Evolutionary conservation across 1,284 basidiomycete species (phyloP), one percentile per base, ranked within the genome.

Genomic region (Boletus coffeatus): DNA sequence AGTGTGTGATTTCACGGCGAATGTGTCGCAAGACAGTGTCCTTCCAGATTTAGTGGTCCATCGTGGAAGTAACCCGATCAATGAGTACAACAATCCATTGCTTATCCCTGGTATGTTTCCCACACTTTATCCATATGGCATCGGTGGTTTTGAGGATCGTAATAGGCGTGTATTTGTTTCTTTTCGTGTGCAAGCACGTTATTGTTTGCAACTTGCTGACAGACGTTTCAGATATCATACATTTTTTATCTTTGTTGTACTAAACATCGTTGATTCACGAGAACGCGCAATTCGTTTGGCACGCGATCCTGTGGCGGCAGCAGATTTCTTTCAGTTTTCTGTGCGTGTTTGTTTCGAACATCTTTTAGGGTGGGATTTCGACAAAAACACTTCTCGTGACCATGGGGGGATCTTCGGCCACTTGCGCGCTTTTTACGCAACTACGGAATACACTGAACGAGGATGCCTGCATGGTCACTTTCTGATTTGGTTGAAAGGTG

Each of bases 381-480:
- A 53, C 1, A 25, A 52, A 0, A 11, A 14, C 0, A 2, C 2
- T 1, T 63, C 62, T 1, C 9, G 25, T 3, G 25, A 29, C 16
- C 37, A 2, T 1, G 66, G 66, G 16, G 61, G 63, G 0, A 4
- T 67, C 3, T 57, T 67, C n/a, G 66, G 66, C 1, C 50, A 25
- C 2, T 1, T 67, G 2, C 9, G 3, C 0, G 66, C 66, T 1
- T 67, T 67, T 43, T 67, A 67, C 57, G 64, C 61, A 1, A 65
- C 66, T 0, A 57, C 11, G 9, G 66, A 67, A 6, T 67, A 66
- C 14, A 67, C 64, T 9, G 66, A 67, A 11, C 8, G 46, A 3
- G 67, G 66, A 1, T 60, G n/a, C 2, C 29, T 67, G 0, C 67
- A 67, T 46, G 62, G 64, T 1, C 67, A 67, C 7, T 67, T 68